Evolutionary conservation across 495 filamentous ascomycete species (phyloP).

Genomic region (Penicillium malachiteum): DNA sequence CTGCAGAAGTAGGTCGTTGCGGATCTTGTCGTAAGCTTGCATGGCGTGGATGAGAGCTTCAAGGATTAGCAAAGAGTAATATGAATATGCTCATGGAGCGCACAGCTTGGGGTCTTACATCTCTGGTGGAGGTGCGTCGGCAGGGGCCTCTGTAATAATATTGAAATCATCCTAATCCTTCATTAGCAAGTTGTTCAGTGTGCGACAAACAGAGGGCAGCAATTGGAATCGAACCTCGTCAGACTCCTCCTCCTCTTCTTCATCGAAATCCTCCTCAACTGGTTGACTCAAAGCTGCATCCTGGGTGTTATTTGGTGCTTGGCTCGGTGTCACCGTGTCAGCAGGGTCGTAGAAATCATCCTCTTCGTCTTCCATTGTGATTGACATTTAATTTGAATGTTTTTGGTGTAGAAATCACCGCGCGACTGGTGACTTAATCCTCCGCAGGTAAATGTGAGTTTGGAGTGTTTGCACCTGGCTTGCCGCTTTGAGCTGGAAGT

Average conservation of each 20-base stretch:
- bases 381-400: conserved; percentile 10
- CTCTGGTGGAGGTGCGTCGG: conserved; percentile 67
- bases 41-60: conserved; percentile 42
- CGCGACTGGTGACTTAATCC: conserved; percentile 17
- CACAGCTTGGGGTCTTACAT: conserved; percentile 34
- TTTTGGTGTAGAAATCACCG: conserved; percentile 15
- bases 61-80: conserved; percentile 1
- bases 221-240: conserved; percentile 49
- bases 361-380: conserved; percentile 51
- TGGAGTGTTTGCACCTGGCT: conserved; percentile 34
- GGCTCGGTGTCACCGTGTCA: conserved; percentile 36
- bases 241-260: conserved; percentile 71
- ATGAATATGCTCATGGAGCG: conserved; percentile 8
- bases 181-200: background rate
- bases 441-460: conserved; percentile 28
- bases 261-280: conserved; percentile 59
- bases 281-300: conserved; percentile 18
- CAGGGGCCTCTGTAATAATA: conserved; percentile 87
- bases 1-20: conserved; percentile 57
- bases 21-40: conserved; percentile 60
- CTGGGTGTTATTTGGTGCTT: conserved; percentile 26
- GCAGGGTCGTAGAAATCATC: conserved; percentile 56
- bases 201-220: background rate
- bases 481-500: background rate
- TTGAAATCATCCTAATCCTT: conserved; percentile 71